Percentiles rank a stretch among this genome's conserved stretches.
These are phyloP conservation scores for Tremella mesenterica DNA, from an alignment of 768 basidiomycete genomes.

Conservation along the genomic window DNA sequence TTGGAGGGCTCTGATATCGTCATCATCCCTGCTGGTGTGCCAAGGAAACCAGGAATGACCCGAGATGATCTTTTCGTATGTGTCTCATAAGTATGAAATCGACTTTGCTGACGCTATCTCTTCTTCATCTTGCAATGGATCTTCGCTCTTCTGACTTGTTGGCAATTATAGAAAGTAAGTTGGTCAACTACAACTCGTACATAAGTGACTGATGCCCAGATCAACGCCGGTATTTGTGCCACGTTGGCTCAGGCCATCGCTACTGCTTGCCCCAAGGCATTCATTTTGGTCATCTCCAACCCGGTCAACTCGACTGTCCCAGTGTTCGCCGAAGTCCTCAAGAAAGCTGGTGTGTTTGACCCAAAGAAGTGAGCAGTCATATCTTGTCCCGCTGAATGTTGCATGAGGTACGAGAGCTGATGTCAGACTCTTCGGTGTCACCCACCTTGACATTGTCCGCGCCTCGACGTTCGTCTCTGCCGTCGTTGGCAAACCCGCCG, in stretches of 20 bases:
- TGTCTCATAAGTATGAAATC: not conserved
- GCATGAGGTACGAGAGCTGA: conserved; percentile 1
- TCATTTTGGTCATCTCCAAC: conserved; percentile 95
- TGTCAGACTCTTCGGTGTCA: conserved; percentile 73
- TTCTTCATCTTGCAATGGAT: not conserved
- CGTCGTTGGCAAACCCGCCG: conserved; percentile 48
- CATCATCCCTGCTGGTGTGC: conserved; percentile 98
- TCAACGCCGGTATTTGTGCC: conserved; percentile 94
- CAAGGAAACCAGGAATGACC: conserved; percentile 67
- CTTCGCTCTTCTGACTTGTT: not conserved
- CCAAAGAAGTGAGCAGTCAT: conserved; percentile 56
- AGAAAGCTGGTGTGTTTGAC: conserved; percentile 87
- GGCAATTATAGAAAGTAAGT: conserved; percentile 16
- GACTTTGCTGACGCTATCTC: not conserved
- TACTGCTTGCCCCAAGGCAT: conserved; percentile 79
- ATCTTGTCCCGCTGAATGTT: not conserved
- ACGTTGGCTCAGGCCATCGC: conserved; percentile 84
- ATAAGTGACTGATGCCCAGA: conserved; percentile 48
- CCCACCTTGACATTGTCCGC: conserved; percentile 96
- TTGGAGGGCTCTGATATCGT: conserved; percentile 84
- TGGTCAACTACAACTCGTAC: not conserved
- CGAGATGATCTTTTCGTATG: conserved; percentile 46
- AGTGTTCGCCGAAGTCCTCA: conserved; percentile 83
- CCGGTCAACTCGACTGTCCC: conserved; percentile 87
- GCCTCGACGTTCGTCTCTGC: conserved; percentile 79